phyloP scores from a whole-genome alignment of 345 rosid species.

The Microthlaspi erraticum region DNA sequence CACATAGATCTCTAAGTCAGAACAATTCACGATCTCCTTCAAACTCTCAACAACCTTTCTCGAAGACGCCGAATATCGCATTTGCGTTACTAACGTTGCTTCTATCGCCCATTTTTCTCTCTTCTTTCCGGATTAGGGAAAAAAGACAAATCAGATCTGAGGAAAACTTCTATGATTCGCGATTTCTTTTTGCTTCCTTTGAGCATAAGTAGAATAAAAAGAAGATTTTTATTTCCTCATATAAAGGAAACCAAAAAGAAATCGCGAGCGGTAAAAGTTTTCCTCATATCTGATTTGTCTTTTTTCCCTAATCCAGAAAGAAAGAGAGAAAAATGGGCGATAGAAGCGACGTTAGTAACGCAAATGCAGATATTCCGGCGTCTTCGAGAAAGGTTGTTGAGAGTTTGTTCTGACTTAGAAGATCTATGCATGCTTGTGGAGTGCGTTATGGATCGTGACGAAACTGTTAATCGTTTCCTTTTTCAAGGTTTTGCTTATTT shows the following conservation, averaged over 20 bases:
- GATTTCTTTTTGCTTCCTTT: no score
- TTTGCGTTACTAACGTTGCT: no score
- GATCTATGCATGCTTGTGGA: constrained; percentile 94
- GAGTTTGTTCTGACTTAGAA: constrained; percentile 81
- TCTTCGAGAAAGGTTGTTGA: constrained; percentile 73
- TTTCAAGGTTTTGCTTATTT: constrained; percentile 60
- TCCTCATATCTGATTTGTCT: constrained; percentile 23
- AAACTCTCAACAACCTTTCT: no score
- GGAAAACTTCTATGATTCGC: no score
- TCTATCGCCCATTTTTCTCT: no score
- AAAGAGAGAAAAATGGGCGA: constrained; percentile 34
- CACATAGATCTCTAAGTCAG: no score
- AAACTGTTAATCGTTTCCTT: constrained; percentile 91
- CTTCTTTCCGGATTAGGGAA: no score
- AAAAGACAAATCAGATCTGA: no score
- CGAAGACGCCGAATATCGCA: no score
- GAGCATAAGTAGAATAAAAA: no score
- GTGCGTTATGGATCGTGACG: constrained; percentile 94
- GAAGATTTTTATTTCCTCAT: no score
- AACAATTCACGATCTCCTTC: no score
- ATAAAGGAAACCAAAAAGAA: constrained; percentile 1
- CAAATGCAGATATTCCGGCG: constrained; percentile 62
- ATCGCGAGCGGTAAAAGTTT: constrained; percentile 8
- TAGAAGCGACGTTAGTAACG: constrained; percentile 61
- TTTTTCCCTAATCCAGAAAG: not conserved